These are phyloP conservation scores for Geoglossum cookeanum DNA, from an alignment of 2,329 filamentous ascomycete genomes.

Conservation along the genomic window DNA sequence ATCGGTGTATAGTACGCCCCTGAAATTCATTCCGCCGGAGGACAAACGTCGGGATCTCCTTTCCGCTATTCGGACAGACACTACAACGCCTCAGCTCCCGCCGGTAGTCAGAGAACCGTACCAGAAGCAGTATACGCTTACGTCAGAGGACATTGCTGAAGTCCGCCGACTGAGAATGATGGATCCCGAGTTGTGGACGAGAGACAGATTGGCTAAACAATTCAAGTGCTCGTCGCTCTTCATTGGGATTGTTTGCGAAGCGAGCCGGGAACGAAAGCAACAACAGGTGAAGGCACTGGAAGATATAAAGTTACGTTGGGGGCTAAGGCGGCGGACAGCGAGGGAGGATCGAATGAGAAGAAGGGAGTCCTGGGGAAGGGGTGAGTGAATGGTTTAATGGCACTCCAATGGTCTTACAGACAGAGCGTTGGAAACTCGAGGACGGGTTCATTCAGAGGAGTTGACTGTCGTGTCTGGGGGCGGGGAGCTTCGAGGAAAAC, in stretches of 20 bases:
- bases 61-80: constrained; percentile 7
- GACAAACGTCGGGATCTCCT: constrained; percentile 34
- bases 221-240: constrained; percentile 45
- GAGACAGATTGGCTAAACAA: constrained; percentile 37
- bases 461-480: background rate
- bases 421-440: too few relatives aligned
- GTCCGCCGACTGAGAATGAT: constrained; percentile 34
- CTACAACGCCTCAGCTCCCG: constrained; percentile 20
- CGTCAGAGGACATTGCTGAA: constrained; percentile 34
- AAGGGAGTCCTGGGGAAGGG: constrained; percentile 40
- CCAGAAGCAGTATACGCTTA: constrained; percentile 43
- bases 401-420: background rate
- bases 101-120: constrained; percentile 29
- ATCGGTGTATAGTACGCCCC: constrained; percentile 43
- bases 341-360: constrained; percentile 40
- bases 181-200: constrained; percentile 40
- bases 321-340: constrained; percentile 36
- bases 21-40: constrained; percentile 40
- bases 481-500: too few relatives aligned
- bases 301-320: constrained; percentile 40
- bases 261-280: constrained; percentile 28
- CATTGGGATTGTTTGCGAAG: constrained; percentile 37
- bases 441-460: background rate
- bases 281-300: constrained; percentile 30
- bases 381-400: constrained; percentile 23